These are phyloP conservation scores for Kingdonia uniflora DNA, from an alignment of 164 flowering plant genomes.

Conservation along the genomic window DNA sequence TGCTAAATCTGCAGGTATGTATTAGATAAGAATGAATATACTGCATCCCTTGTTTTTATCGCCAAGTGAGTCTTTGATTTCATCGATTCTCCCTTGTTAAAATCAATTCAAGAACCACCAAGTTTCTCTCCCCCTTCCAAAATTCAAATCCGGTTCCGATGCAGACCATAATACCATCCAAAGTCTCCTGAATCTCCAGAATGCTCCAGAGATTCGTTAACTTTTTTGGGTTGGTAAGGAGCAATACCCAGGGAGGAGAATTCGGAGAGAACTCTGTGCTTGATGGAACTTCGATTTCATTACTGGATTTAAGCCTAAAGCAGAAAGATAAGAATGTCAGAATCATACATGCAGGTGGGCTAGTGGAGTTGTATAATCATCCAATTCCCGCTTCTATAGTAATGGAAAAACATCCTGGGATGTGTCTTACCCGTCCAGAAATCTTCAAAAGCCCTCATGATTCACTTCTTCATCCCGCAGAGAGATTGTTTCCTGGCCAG, in stretches of 20 bases:
- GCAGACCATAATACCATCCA: neutral
- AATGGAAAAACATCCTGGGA: constrained; percentile 44
- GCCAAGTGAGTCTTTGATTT: neutral
- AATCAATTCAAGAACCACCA: neutral
- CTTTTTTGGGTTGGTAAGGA: neutral
- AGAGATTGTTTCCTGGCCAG: constrained; percentile 38
- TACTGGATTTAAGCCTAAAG: constrained; percentile 9
- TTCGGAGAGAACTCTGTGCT: neutral
- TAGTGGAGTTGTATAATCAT: constrained; percentile 30
- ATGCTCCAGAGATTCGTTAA: constrained; percentile 1
- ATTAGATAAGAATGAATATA: neutral
- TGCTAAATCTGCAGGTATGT: neutral
- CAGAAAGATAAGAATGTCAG: constrained; percentile 26
- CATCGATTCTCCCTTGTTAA: neutral
- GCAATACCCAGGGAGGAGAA: neutral
- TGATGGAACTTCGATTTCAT: constrained; percentile 8
- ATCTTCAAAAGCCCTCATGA: constrained; percentile 43
- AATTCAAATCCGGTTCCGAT: neutral
- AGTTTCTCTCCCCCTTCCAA: too few species aligned
- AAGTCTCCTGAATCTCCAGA: neutral
- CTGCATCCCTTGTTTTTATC: neutral
- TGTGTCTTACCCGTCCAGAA: constrained; percentile 36
- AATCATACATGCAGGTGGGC: constrained; percentile 50
- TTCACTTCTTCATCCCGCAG: constrained; percentile 35
- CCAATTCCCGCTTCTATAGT: constrained; percentile 29